Evolutionary conservation across 176 grass and related monocot genomes (phyloP).

Genomic region (Dactylis glomerata): DNA sequence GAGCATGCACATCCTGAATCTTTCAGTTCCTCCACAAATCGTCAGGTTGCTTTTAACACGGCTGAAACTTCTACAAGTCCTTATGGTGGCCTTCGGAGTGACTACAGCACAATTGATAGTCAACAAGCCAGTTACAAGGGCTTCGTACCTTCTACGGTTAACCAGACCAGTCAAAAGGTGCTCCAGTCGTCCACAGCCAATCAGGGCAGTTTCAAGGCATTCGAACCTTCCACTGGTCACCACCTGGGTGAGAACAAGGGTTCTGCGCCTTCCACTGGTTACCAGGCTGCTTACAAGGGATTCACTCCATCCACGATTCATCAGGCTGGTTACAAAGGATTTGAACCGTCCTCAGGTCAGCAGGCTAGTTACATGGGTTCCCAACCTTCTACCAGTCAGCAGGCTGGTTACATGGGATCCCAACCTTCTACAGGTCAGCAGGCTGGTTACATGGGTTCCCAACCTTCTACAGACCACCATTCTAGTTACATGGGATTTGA

Average conservation of each 20-base stretch:
- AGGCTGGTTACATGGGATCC: slow-evolving; percentile 28
- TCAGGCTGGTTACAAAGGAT: slow-evolving; percentile 20
- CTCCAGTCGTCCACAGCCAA: slow-evolving; percentile 29
- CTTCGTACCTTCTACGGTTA: slow-evolving; percentile 27
- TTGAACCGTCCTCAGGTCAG: slow-evolving; percentile 31
- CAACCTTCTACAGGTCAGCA: slow-evolving; percentile 26
- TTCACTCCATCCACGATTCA: slow-evolving; percentile 24
- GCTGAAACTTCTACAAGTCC: slow-evolving; percentile 22
- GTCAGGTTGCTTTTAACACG: slow-evolving; percentile 30
- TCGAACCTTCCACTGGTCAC: slow-evolving; percentile 8
- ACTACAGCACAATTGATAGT: slow-evolving; percentile 30
- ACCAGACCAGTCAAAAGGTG: slow-evolving; percentile 33
- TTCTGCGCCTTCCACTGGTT: slow-evolving; percentile 28
- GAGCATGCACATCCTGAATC: slow-evolving; percentile 9
- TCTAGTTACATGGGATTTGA: slow-evolving; percentile 31
- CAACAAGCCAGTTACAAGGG: slow-evolving; percentile 37
- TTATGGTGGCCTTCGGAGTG: slow-evolving; percentile 27
- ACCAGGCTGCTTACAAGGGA: slow-evolving; percentile 21
- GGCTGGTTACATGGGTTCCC: slow-evolving; percentile 26
- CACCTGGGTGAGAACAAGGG: slow-evolving; percentile 33
- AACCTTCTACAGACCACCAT: slow-evolving; percentile 32
- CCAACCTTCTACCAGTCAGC: slow-evolving; percentile 22
- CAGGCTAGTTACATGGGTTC: slow-evolving; percentile 38
- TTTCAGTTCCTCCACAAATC: slow-evolving; percentile 19
- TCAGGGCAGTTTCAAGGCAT: slow-evolving; percentile 28